Conservation (phyloP, 257 asterid genomes). For the Nemophila menziesii region DNA sequence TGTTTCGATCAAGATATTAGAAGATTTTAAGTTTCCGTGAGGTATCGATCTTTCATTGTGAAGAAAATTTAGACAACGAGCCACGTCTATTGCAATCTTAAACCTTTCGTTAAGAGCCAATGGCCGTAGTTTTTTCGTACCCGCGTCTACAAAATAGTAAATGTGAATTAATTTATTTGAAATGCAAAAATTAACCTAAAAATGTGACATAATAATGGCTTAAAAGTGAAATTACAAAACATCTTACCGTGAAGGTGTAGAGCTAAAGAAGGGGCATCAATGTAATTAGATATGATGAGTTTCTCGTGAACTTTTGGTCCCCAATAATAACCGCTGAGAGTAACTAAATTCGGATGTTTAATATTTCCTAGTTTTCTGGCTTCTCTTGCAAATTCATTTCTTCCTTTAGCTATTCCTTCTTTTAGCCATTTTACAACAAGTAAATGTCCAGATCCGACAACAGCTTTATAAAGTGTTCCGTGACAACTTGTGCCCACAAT, state of each 20-base stretch:
- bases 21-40: slow-evolving; percentile 86
- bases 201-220: no score
- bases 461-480: slow-evolving; percentile 69
- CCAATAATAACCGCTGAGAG: slow-evolving; percentile 77
- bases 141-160: slow-evolving; percentile 32
- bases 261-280: slow-evolving; percentile 55
- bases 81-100: slow-evolving; percentile 46
- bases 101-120: slow-evolving; percentile 46
- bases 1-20: slow-evolving; percentile 51
- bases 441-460: slow-evolving; percentile 41
- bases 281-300: slow-evolving; percentile 52
- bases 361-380: slow-evolving; percentile 70
- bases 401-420: slow-evolving; percentile 66
- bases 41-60: slow-evolving; percentile 77
- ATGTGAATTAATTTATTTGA: neutral
- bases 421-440: slow-evolving; percentile 74
- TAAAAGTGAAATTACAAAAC: neutral
- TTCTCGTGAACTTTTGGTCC: slow-evolving; percentile 87
- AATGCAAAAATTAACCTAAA: neutral
- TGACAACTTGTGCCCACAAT: slow-evolving; percentile 79
- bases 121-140: slow-evolving; percentile 34
- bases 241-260: slow-evolving; percentile 54
- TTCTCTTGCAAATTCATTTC: slow-evolving; percentile 69
- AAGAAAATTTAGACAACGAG: slow-evolving; percentile 60
- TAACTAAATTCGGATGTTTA: slow-evolving; percentile 53